These are phyloP conservation scores for Pythium aquatile DNA, from an alignment of 352 stramenopile species.

Conservation along the genomic window DNA sequence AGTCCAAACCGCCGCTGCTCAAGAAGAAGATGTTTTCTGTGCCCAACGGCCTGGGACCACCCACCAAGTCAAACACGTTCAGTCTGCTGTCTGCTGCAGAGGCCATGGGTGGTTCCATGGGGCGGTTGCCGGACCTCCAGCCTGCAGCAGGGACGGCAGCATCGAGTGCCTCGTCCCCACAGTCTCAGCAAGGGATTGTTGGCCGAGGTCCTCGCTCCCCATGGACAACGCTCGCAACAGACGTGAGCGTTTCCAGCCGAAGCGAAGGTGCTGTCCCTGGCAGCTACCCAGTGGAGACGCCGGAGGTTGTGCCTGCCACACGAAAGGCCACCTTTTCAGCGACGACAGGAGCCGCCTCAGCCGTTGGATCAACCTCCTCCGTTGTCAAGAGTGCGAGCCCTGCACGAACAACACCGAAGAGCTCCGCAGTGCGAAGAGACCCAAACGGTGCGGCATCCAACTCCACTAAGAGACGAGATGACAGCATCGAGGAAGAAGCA, in stretches of 20 bases:
- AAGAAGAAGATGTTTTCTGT: constrained; percentile 32
- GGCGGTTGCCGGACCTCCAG: constrained; percentile 24
- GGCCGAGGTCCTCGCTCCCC: constrained; percentile 8
- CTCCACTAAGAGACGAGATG: background rate
- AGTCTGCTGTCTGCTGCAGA: constrained; percentile 8
- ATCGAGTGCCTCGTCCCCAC: background rate
- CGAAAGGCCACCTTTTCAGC: background rate
- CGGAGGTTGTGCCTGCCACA: background rate
- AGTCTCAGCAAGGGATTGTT: constrained; percentile 13
- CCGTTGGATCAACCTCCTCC: background rate
- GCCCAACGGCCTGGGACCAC: constrained; percentile 26
- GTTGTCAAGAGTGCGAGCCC: background rate
- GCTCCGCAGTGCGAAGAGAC: constrained; percentile 7
- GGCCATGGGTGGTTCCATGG: constrained; percentile 23
- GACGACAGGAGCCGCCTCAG: background rate
- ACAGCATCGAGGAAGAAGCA: constrained; percentile 1
- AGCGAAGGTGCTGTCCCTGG: background rate
- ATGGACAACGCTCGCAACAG: background rate
- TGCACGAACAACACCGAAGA: constrained; percentile 5
- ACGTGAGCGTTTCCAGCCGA: background rate
- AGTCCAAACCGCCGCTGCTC: constrained; percentile 25
- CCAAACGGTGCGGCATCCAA: background rate
- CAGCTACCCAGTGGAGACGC: background rate
- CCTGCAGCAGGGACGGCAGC: background rate
- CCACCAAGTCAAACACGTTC: constrained; percentile 17